phyloP scores from a whole-genome alignment of 768 basidiomycete species.

The Auriscalpium vulgare region DNA sequence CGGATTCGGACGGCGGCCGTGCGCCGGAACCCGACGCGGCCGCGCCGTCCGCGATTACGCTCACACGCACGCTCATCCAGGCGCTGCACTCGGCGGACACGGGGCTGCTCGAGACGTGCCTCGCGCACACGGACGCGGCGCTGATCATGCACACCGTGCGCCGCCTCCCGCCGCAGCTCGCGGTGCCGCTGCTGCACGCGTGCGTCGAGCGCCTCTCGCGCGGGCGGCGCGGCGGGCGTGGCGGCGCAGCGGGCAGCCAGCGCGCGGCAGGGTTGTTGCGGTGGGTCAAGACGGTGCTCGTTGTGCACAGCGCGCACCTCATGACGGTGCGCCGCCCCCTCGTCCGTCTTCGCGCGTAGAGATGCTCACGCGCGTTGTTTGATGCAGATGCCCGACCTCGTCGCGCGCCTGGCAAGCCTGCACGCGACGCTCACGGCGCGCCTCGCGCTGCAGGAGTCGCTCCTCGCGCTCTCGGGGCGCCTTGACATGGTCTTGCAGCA shows the following conservation, averaged over 20 bases:
- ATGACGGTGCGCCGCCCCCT: conserved; percentile 67
- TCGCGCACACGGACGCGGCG: conserved; percentile 71
- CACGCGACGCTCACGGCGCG: conserved; percentile 77
- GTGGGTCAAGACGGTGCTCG: conserved; percentile 79
- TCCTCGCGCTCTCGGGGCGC: conserved; percentile 81
- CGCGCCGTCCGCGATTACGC: conserved; percentile 60
- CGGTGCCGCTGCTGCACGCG: conserved; percentile 76
- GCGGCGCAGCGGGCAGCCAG: conserved; percentile 74
- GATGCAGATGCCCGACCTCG: conserved; percentile 82
- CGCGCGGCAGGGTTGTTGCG: conserved; percentile 58
- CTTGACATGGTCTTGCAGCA: conserved; percentile 93
- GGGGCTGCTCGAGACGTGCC: conserved; percentile 77
- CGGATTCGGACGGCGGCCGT: conserved; percentile 14
- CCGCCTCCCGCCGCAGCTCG: conserved; percentile 78
- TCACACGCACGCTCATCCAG: conserved; percentile 91
- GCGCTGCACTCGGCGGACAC: conserved; percentile 94
- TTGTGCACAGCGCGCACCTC: conserved; percentile 82
- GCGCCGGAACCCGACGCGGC: conserved; percentile 25
- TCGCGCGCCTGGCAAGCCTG: conserved; percentile 76
- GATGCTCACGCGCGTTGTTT: conserved; percentile 3
- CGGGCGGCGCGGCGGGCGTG: conserved; percentile 59
- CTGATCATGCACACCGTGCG: conserved; percentile 85
- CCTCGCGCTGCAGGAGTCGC: conserved; percentile 72
- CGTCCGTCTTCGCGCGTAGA: neutral
- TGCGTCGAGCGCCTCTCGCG: conserved; percentile 85